A percentile compares a stretch with the other conserved stretches of the same genome.
These are phyloP conservation scores for Aspergillus thermomutatus DNA, from an alignment of 2,329 filamentous ascomycete genomes.

Conservation along the genomic window DNA sequence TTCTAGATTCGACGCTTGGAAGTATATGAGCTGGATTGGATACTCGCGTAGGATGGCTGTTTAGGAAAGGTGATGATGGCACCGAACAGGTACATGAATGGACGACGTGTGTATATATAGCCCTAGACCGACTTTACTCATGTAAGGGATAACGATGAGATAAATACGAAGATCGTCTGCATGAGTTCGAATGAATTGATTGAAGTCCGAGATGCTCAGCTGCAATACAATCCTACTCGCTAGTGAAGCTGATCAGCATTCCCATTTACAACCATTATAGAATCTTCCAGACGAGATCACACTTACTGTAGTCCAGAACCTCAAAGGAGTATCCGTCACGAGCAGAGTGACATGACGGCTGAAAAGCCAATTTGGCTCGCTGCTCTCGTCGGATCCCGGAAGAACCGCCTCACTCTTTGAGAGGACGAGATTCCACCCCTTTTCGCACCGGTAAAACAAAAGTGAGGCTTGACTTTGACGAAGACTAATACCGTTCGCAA, in stretches of 20 bases:
- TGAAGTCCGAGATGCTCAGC: constrained; percentile 6
- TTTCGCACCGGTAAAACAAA: constrained; percentile 15
- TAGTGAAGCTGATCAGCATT: constrained; percentile 10
- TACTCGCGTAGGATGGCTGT: neutral
- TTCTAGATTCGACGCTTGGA: neutral
- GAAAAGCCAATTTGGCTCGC: constrained; percentile 9
- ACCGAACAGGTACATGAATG: neutral
- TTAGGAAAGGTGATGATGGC: neutral
- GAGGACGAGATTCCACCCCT: constrained; percentile 21
- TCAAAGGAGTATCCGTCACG: constrained; percentile 7
- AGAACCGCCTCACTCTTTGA: constrained; percentile 34
- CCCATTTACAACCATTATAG: constrained; percentile 5
- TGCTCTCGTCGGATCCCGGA: constrained; percentile 21
- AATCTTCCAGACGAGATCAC: constrained; percentile 5
- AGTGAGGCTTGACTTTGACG: constrained; percentile 24
- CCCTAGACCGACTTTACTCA: neutral
- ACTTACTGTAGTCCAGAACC: constrained; percentile 6
- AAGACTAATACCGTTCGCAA: constrained; percentile 15
- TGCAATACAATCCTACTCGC: constrained; percentile 5
- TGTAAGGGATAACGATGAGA: neutral
- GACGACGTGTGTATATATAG: neutral
- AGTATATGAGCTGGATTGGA: neutral
- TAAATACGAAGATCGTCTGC: neutral
- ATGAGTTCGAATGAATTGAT: constrained; percentile 1
- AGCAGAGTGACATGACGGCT: constrained; percentile 6